Base-by-base conservation (phyloP, 2,329 filamentous ascomycete genomes). In the Neophaeococcomyces aloes region DNA sequence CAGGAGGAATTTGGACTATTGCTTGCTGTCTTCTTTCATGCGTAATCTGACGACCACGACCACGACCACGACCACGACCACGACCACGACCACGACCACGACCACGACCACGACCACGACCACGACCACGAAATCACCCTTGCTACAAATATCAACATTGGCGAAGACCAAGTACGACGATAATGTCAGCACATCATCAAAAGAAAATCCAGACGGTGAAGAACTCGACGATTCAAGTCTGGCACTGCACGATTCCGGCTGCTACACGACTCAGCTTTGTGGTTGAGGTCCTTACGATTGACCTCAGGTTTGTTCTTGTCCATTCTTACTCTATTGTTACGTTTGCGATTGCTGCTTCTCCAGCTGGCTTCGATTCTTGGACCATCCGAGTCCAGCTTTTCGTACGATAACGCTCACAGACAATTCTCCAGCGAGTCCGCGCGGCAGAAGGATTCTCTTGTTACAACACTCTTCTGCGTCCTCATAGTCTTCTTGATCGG, bases 231-330 rank as follows among this genome's bases (percentile, higher is more conserved):
- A 18, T 35, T 8, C 10, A 35, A 15, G n/a, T 32, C 14, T 15
- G 18, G 15, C 14, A 18, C 15, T 3, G 29, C 31, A 32, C 6
- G 38, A 15, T 3, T 14, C 29, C 31, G n/a, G 25, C 7, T 39
- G n/a, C 7, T 27, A 27, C 5, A 27, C 10, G 23, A 27, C 5
- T 6, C 23, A 10, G 5, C 10, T 27, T 39, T 18, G 37, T 39
- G 30, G 37, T 39, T 39, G 37, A 39, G 37, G 37, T 39, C 37
- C 18, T 4, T 14, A 23, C 21, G 37, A 17, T 18, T 39, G 37
- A 39, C 37, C 37, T 39, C 37, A 39, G 37, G 37, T 39, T 39
- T 39, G 37, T 39, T 31, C 17, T 17, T 39, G 25, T 29, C 37
- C 23, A 18, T 7, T 31, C 29, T n/a, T 13, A 3, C 17, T 17